phyloP scores from a whole-genome alignment of 495 filamentous ascomycete species.

The Neurospora sp. region DNA sequence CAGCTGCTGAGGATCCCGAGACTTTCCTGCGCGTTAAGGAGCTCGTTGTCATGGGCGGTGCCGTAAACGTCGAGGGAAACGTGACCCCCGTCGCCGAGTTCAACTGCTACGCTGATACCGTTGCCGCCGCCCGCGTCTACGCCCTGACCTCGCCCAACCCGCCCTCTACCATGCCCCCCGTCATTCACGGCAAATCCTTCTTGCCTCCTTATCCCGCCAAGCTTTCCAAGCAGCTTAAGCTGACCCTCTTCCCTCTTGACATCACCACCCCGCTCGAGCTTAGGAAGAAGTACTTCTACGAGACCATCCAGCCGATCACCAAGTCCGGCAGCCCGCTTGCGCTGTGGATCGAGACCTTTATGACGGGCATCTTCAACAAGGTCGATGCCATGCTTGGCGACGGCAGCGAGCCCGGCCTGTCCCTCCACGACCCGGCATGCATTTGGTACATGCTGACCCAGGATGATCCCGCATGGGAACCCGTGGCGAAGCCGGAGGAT shows the following conservation, averaged over 20 bases:
- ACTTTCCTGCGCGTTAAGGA: slow-evolving; percentile 83
- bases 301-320: slow-evolving; percentile 39
- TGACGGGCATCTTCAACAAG: slow-evolving; percentile 65
- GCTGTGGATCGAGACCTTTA: slow-evolving; percentile 70
- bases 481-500: slow-evolving; percentile 47
- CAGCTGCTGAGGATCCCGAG: slow-evolving; percentile 73
- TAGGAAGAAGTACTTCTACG: slow-evolving; percentile 46
- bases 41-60: slow-evolving; percentile 93
- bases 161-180: slow-evolving; percentile 54
- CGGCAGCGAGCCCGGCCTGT: slow-evolving; percentile 48
- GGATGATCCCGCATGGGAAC: slow-evolving; percentile 40
- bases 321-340: slow-evolving; percentile 64
- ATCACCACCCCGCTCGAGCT: slow-evolving; percentile 72
- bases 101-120: slow-evolving; percentile 72
- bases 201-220: slow-evolving; percentile 58
- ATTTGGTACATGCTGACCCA: slow-evolving; percentile 75
- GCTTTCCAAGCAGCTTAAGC: slow-evolving; percentile 54
- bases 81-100: slow-evolving; percentile 72
- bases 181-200: slow-evolving; percentile 25
- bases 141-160: slow-evolving; percentile 80
- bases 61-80: slow-evolving; percentile 72
- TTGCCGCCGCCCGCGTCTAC: slow-evolving; percentile 79
- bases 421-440: slow-evolving; percentile 80
- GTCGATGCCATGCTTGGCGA: slow-evolving; percentile 51
- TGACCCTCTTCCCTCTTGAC: slow-evolving; percentile 81